Percentiles rank a stretch among this genome's conserved stretches.
phyloP scores from a whole-genome alignment of 768 basidiomycete species.

The Tubosaeta brunneosetosa region DNA sequence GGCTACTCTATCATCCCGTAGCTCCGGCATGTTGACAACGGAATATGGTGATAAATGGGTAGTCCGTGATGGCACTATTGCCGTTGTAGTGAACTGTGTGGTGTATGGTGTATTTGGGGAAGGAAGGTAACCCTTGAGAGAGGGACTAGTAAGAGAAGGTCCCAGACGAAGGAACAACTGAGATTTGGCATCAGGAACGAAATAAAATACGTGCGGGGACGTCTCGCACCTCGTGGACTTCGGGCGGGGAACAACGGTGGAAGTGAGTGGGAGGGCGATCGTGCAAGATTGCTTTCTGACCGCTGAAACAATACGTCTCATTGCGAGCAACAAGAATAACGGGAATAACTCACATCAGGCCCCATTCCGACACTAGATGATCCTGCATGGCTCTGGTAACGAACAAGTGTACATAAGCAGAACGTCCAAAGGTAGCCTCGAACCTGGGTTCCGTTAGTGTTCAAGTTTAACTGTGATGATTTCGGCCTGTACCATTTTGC shows the following conservation, averaged over 20 bases:
- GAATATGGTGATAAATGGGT: conserved; percentile 21
- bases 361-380: conserved; percentile 65
- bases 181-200: not conserved
- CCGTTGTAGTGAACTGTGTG: conserved; percentile 54
- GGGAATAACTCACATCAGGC: conserved; percentile 56
- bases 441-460: conserved; percentile 52
- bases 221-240: conserved; percentile 66
- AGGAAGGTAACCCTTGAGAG: conserved; percentile 50
- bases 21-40: conserved; percentile 36
- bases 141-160: conserved; percentile 31
- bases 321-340: not conserved
- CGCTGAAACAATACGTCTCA: conserved; percentile 44
- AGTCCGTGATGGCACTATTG: conserved; percentile 17
- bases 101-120: conserved; percentile 48
- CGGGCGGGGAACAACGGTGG: conserved; percentile 60
- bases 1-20: conserved; percentile 74
- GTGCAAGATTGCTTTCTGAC: conserved; percentile 72
- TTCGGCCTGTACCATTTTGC: conserved; percentile 58
- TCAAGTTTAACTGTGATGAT: not conserved
- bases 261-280: conserved; percentile 91
- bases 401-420: conserved; percentile 87
- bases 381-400: conserved; percentile 87
- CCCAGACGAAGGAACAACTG: conserved; percentile 52
- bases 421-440: conserved; percentile 72
- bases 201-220: not conserved